Evolutionary conservation across 2,329 filamentous ascomycete species (phyloP).

Genomic region (Aspergillus thermomutatus): DNA sequence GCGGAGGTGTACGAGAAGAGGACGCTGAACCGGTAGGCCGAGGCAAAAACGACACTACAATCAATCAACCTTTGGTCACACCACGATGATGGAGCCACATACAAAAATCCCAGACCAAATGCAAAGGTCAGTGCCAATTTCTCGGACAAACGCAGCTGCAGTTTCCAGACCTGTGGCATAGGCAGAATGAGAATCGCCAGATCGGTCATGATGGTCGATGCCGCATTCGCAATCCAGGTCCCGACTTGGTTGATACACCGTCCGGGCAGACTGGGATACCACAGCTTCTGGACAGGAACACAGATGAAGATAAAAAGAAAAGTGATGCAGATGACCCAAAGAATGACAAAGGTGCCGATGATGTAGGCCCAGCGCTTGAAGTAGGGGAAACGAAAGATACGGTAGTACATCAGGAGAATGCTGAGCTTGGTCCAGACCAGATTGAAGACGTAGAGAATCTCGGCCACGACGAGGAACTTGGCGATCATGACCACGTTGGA

Average conservation of each 20-base stretch:
- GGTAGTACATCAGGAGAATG: constrained; percentile 28
- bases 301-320: constrained; percentile 29
- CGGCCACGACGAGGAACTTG: constrained; percentile 37
- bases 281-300: constrained; percentile 27
- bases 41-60: constrained; percentile 25
- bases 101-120: constrained; percentile 25
- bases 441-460: constrained; percentile 39
- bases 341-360: constrained; percentile 22
- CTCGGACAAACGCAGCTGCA: constrained; percentile 21
- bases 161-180: constrained; percentile 26
- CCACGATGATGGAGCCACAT: background rate
- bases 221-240: constrained; percentile 26
- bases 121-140: constrained; percentile 21
- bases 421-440: constrained; percentile 27
- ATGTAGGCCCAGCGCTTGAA: constrained; percentile 28
- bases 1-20: constrained; percentile 22
- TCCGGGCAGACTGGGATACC: constrained; percentile 23
- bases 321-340: constrained; percentile 27
- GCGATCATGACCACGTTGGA: constrained; percentile 29
- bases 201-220: constrained; percentile 23
- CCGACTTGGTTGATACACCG: constrained; percentile 26
- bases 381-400: constrained; percentile 25
- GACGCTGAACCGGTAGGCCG: constrained; percentile 24
- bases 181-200: constrained; percentile 24
- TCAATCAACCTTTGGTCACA: background rate